Percentiles rank a stretch among this genome's conserved stretches.
These are phyloP conservation scores for Novymonas esmeraldas DNA, from an alignment of 208 protist species.

Conservation along the genomic window DNA sequence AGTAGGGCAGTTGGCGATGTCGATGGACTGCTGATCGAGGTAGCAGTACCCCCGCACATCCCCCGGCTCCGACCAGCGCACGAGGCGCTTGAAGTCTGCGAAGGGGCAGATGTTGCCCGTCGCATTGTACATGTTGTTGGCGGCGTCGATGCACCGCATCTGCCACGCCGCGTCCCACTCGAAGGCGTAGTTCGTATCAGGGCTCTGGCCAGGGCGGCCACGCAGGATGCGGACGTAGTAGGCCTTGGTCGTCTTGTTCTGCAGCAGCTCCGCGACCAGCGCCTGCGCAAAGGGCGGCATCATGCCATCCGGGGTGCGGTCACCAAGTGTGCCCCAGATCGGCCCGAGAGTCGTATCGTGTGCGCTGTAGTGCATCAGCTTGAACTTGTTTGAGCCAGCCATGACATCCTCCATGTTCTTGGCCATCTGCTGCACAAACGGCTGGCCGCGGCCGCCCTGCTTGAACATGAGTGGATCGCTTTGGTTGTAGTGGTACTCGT, in stretches of 20 bases:
- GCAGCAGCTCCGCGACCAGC: slow-evolving; percentile 65
- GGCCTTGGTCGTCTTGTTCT: slow-evolving; percentile 26
- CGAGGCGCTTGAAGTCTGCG: slow-evolving; percentile 51
- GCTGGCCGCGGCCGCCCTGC: slow-evolving; percentile 54
- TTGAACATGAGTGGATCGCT: slow-evolving; percentile 32
- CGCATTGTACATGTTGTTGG: slow-evolving; percentile 40
- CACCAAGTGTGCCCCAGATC: slow-evolving; percentile 53
- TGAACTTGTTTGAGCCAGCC: slow-evolving; percentile 36
- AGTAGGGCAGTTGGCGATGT: slow-evolving; percentile 38
- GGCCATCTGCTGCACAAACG: slow-evolving; percentile 46
- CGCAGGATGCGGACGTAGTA: slow-evolving; percentile 55
- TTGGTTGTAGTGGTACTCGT: slow-evolving; percentile 47
- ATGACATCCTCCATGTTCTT: slow-evolving; percentile 40
- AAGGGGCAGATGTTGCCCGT: slow-evolving; percentile 49
- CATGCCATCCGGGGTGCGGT: slow-evolving; percentile 41
- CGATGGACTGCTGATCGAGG: slow-evolving; percentile 38
- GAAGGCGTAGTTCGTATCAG: slow-evolving; percentile 38
- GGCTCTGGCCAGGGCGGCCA: slow-evolving; percentile 44
- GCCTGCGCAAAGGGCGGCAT: slow-evolving; percentile 64
- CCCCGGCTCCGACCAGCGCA: slow-evolving; percentile 43
- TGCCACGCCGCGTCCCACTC: slow-evolving; percentile 41
- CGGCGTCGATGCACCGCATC: slow-evolving; percentile 54
- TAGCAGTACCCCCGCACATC: slow-evolving; percentile 53
- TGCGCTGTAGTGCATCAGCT: slow-evolving; percentile 68
- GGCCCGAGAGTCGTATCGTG: slow-evolving; percentile 53